phyloP scores from a whole-genome alignment of 257 asterid species.

The Echites panduratus region DNA sequence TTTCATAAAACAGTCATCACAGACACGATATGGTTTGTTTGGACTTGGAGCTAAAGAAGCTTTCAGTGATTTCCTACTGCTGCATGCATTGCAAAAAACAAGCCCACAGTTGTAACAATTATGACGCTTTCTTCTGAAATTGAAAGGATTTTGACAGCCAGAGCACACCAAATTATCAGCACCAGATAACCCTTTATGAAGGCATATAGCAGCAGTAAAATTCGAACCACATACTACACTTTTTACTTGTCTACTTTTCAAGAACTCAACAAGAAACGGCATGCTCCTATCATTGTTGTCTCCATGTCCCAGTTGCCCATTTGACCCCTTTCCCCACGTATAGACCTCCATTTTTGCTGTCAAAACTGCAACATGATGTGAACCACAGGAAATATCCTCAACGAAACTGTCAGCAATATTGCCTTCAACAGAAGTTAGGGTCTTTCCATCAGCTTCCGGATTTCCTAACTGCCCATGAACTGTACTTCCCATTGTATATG shows the following conservation, averaged over 20 bases:
- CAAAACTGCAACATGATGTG: slow-evolving; percentile 63
- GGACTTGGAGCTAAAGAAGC: slow-evolving; percentile 78
- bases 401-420: slow-evolving; percentile 42
- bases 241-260: slow-evolving; percentile 72
- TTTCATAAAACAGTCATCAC: slow-evolving; percentile 75
- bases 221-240: slow-evolving; percentile 70
- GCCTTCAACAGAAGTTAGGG: slow-evolving; percentile 48
- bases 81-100: slow-evolving; percentile 72
- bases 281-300: slow-evolving; percentile 42
- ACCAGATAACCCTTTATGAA: slow-evolving; percentile 65
- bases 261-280: slow-evolving; percentile 54
- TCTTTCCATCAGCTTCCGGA: slow-evolving; percentile 32
- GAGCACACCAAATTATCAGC: slow-evolving; percentile 69
- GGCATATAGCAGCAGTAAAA: slow-evolving; percentile 69
- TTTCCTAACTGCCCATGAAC: slow-evolving; percentile 38
- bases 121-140: slow-evolving; percentile 74
- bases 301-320: slow-evolving; percentile 87
- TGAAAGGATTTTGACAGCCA: slow-evolving; percentile 63
- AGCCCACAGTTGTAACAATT: slow-evolving; percentile 96
- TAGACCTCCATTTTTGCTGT: slow-evolving; percentile 73
- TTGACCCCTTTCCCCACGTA: slow-evolving; percentile 82
- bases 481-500: slow-evolving; percentile 69
- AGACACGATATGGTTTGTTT: slow-evolving; percentile 85
- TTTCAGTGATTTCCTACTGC: slow-evolving; percentile 52
- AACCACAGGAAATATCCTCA: slow-evolving; percentile 75